These are phyloP conservation scores for Arabidopsis suecica DNA, from an alignment of 345 rosid genomes.

Conservation along the genomic window DNA sequence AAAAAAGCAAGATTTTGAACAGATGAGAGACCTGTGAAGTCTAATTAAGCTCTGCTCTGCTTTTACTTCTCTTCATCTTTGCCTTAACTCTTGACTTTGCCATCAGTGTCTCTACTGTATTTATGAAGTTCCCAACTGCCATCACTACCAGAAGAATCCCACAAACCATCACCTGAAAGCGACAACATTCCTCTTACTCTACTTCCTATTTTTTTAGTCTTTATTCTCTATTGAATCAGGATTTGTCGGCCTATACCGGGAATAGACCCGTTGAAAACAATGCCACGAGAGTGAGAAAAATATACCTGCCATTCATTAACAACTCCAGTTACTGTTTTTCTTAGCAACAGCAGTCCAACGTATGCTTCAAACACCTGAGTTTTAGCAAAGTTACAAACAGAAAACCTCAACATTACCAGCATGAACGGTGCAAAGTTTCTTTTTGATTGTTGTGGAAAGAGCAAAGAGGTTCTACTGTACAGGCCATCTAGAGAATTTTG, in stretches of 20 bases:
- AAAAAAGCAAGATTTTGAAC: not conserved
- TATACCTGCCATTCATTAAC: slow-evolving; percentile 93
- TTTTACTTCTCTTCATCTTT: slow-evolving; percentile 91
- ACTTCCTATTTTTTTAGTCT: not conserved
- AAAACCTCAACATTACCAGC: not conserved
- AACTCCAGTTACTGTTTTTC: slow-evolving; percentile 73
- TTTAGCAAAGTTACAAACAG: slow-evolving; percentile 18
- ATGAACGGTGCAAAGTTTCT: not conserved
- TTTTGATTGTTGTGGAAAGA: not conserved
- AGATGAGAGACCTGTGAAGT: slow-evolving; percentile 16
- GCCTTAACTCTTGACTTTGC: slow-evolving; percentile 91
- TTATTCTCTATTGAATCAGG: not conserved
- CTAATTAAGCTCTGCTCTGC: slow-evolving; percentile 73
- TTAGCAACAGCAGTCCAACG: slow-evolving; percentile 82
- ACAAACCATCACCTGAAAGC: slow-evolving; percentile 75
- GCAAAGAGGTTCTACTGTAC: not conserved
- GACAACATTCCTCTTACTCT: not conserved
- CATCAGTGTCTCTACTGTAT: slow-evolving; percentile 82
- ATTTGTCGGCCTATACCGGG: not conserved
- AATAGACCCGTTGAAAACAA: not conserved
- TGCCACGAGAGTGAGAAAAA: not conserved
- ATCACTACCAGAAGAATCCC: slow-evolving; percentile 85
- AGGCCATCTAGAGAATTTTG: not conserved
- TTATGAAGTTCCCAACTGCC: slow-evolving; percentile 92
- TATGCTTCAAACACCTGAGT: slow-evolving; percentile 93